phyloP scores from a whole-genome alignment of 2,329 filamentous ascomycete species.

The Penicillium brasilianum region DNA sequence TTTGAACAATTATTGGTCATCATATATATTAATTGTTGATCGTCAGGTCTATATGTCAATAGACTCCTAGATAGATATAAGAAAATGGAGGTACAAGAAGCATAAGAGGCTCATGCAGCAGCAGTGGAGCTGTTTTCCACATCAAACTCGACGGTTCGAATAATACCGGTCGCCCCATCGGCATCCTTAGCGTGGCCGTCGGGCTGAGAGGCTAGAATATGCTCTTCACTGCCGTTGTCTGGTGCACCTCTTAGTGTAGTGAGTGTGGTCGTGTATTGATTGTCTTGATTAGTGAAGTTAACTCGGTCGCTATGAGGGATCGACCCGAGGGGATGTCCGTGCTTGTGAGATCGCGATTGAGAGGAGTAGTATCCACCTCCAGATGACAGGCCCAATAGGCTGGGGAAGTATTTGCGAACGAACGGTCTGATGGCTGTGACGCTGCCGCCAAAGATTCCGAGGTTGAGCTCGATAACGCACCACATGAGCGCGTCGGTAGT shows the following conservation, averaged over 20 bases:
- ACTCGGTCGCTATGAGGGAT: constrained; percentile 28
- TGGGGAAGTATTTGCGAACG: constrained; percentile 35
- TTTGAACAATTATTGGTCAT: not conserved
- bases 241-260: constrained; percentile 15
- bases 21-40: not conserved
- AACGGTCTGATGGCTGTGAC: constrained; percentile 38
- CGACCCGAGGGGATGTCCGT: constrained; percentile 30
- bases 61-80: not conserved
- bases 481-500: constrained; percentile 34
- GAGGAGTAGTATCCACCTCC: constrained; percentile 12
- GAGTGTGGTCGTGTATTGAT: constrained; percentile 31
- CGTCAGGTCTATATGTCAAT: not conserved
- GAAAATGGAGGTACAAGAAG: not conserved
- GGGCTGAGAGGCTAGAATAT: constrained; percentile 24
- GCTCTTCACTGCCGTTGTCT: constrained; percentile 33
- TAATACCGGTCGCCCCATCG: constrained; percentile 27
- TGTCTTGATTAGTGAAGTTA: constrained; percentile 25
- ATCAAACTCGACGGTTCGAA: constrained; percentile 36
- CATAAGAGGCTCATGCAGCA: not conserved
- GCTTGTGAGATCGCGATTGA: constrained; percentile 27
- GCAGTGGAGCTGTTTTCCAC: constrained; percentile 25
- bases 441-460: constrained; percentile 37
- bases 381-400: constrained; percentile 32
- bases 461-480: constrained; percentile 38
- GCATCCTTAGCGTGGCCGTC: constrained; percentile 6